Evolutionary conservation across 306 rosid genomes (phyloP).

Genomic region (Hippophae rhamnoides): DNA sequence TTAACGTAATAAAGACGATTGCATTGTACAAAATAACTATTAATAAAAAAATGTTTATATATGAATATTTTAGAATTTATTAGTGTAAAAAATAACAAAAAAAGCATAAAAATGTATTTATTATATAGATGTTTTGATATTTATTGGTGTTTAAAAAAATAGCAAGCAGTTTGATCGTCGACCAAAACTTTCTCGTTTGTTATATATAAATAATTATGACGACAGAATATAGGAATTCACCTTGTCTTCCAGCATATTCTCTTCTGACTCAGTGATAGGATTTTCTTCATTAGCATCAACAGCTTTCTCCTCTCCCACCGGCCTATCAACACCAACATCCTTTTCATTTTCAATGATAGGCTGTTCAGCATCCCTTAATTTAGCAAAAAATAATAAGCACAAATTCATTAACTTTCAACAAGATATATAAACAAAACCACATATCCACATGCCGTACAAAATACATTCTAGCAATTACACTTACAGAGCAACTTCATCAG

Average conservation of each 20-base stretch:
- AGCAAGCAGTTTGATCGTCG: neutral
- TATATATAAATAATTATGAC: neutral
- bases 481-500: slow-evolving; percentile 46
- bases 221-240: slow-evolving; percentile 19
- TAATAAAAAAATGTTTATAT: too few species aligned
- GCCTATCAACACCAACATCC: slow-evolving; percentile 61
- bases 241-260: slow-evolving; percentile 85
- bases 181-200: neutral
- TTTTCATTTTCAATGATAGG: slow-evolving; percentile 50
- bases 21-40: too few species aligned
- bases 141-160: too few species aligned
- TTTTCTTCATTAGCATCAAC: slow-evolving; percentile 62
- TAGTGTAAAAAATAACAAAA: too few species aligned
- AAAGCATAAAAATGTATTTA: too few species aligned
- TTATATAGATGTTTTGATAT: too few species aligned
- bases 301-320: slow-evolving; percentile 37
- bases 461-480: slow-evolving; percentile 3
- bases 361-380: slow-evolving; percentile 50
- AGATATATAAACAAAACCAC: neutral
- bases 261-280: slow-evolving; percentile 50
- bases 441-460: too few species aligned
- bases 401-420: neutral
- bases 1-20: too few species aligned
- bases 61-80: too few species aligned
- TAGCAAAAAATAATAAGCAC: neutral